phyloP scores from a whole-genome alignment of 306 rosid genomes.

The Rosa persica region DNA sequence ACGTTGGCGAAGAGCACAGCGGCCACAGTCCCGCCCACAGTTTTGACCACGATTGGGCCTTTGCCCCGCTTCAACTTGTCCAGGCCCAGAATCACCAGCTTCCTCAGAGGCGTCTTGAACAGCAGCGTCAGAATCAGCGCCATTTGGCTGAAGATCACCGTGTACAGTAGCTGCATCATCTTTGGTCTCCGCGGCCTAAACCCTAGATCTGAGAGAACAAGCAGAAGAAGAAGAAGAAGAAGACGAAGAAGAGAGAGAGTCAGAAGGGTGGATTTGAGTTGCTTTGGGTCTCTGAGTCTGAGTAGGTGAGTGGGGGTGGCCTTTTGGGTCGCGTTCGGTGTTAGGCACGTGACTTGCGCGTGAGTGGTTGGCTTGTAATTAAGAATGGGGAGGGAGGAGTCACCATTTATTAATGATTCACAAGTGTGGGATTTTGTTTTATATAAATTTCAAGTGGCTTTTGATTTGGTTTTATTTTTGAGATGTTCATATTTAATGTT shows the following conservation, averaged over 20 bases:
- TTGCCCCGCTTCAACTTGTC: constrained; percentile 86
- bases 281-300: background rate
- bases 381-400: background rate
- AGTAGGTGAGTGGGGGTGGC: background rate
- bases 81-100: constrained; percentile 63
- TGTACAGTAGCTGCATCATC: constrained; percentile 81
- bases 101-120: constrained; percentile 79
- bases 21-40: constrained; percentile 66
- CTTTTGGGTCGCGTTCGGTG: too few relatives aligned
- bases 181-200: background rate
- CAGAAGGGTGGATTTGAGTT: background rate
- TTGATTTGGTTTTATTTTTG: too few relatives aligned
- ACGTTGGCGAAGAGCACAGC: constrained; percentile 57
- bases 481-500: too few relatives aligned
- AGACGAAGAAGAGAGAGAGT: background rate
- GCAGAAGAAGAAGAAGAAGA: background rate
- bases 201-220: constrained; percentile 13
- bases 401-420: background rate
- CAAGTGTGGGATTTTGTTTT: too few relatives aligned
- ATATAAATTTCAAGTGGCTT: too few relatives aligned
- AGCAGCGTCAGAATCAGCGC: constrained; percentile 56
- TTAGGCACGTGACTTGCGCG: background rate
- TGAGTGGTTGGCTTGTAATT: background rate
- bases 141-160: constrained; percentile 57
- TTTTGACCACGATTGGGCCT: constrained; percentile 72